Evolutionary conservation across 148 eudicot species (phyloP).

Genomic region (Linanthus parryae): DNA sequence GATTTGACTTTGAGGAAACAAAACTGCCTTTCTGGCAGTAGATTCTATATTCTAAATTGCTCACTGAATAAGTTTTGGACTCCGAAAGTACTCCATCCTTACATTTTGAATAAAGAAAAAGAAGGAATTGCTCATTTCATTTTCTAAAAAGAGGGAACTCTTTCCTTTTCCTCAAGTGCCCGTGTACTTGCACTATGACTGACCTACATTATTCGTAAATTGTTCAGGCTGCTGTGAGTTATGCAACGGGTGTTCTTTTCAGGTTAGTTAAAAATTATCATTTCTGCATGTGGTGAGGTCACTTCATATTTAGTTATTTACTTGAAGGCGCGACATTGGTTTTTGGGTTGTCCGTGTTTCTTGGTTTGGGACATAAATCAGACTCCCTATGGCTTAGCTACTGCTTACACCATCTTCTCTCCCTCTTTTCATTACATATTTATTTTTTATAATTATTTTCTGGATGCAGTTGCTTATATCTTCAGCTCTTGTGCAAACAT

Average conservation of each 20-base stretch:
- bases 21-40: background rate
- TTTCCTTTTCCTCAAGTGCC: background rate
- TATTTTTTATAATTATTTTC: conserved; percentile 1
- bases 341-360: no score
- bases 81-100: background rate
- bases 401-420: no score
- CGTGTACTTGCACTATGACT: no score
- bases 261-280: conserved; percentile 42
- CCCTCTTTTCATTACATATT: no score
- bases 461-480: conserved; percentile 70
- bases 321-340: background rate
- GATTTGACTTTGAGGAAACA: background rate
- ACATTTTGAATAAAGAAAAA: background rate
- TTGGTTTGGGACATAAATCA: no score
- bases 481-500: conserved; percentile 68
- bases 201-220: conserved; percentile 10
- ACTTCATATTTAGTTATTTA: background rate
- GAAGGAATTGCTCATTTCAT: background rate
- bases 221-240: conserved; percentile 87
- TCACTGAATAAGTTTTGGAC: background rate
- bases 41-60: background rate
- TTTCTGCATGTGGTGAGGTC: background rate
- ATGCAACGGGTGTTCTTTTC: conserved; percentile 81
- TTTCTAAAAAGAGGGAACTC: background rate
- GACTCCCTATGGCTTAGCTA: no score